These are phyloP conservation scores for Fusarium chlamydosporum DNA, from an alignment of 2,329 filamentous ascomycete genomes.

Conservation along the genomic window DNA sequence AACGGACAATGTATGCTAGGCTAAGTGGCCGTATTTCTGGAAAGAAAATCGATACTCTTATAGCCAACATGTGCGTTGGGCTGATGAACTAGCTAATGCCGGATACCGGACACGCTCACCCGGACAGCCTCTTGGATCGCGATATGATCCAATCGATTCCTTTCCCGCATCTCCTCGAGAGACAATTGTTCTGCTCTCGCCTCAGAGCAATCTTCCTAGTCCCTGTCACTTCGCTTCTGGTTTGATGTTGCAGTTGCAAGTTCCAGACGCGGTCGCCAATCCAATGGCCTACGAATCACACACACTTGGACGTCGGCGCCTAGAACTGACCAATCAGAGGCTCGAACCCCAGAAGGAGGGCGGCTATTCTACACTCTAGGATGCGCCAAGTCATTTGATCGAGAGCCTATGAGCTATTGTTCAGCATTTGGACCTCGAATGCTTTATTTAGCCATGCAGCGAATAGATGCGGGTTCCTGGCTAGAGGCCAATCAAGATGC, in stretches of 20 bases:
- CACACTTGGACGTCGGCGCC: slow-evolving; percentile 46
- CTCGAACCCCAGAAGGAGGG: slow-evolving; percentile 44
- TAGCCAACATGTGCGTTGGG: slow-evolving; percentile 7
- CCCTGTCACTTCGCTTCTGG: slow-evolving; percentile 29
- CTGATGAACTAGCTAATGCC: slow-evolving; percentile 19
- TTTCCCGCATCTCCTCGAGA: slow-evolving; percentile 33
- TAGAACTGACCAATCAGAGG: slow-evolving; percentile 52
- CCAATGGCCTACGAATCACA: slow-evolving; percentile 50
- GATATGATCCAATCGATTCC: slow-evolving; percentile 33
- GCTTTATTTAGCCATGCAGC: slow-evolving; percentile 52
- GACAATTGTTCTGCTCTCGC: slow-evolving; percentile 10
- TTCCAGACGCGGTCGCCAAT: slow-evolving; percentile 49
- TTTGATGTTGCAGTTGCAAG: slow-evolving; percentile 33
- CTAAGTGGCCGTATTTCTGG: slow-evolving; percentile 25
- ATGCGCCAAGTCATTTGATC: slow-evolving; percentile 47
- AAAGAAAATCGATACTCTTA: slow-evolving; percentile 20
- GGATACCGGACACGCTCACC: slow-evolving; percentile 28
- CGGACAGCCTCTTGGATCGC: slow-evolving; percentile 31
- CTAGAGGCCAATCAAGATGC: slow-evolving; percentile 46
- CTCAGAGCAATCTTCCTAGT: slow-evolving; percentile 39
- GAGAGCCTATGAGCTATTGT: slow-evolving; percentile 48
- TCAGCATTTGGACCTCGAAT: slow-evolving; percentile 33
- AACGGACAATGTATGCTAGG: slow-evolving; percentile 6
- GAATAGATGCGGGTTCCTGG: slow-evolving; percentile 37
- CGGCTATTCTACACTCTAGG: slow-evolving; percentile 58